These are phyloP conservation scores for Theileria parva DNA, from an alignment of 169 alveolate genomes.

Conservation along the genomic window DNA sequence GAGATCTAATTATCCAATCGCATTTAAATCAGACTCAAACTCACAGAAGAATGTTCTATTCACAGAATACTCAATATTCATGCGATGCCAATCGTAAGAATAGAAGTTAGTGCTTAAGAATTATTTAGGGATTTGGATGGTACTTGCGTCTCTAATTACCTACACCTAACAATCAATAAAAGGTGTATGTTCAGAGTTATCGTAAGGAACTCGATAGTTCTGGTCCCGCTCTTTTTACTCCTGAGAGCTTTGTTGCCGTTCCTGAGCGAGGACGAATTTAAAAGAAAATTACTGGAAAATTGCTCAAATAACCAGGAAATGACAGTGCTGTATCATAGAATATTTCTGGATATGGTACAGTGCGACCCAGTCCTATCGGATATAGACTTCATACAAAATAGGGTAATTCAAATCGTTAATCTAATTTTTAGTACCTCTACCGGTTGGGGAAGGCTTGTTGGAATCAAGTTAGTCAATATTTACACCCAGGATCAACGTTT, in stretches of 20 bases:
- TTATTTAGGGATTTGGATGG: constrained; percentile 68
- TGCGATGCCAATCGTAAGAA: constrained; percentile 72
- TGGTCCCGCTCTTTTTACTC: constrained; percentile 50
- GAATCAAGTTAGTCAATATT: constrained; percentile 77
- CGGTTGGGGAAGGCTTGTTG: constrained; percentile 80
- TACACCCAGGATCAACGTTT: constrained; percentile 87
- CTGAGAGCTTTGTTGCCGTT: constrained; percentile 58
- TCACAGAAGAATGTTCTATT: constrained; percentile 63
- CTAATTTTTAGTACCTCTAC: constrained; percentile 66
- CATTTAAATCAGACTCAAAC: constrained; percentile 65
- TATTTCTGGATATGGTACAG: constrained; percentile 67
- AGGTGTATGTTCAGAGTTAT: constrained; percentile 72
- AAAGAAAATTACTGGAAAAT: constrained; percentile 68
- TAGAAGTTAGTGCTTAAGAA: background rate
- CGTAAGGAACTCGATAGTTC: constrained; percentile 58
- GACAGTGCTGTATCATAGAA: constrained; percentile 58
- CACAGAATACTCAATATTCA: constrained; percentile 73
- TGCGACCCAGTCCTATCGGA: constrained; percentile 76
- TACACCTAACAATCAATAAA: constrained; percentile 72
- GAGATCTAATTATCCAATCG: constrained; percentile 68
- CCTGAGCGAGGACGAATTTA: constrained; percentile 63
- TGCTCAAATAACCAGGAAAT: constrained; percentile 59
- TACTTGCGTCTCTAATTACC: constrained; percentile 70
- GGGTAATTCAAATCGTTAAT: constrained; percentile 35
- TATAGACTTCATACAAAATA: constrained; percentile 81